These are phyloP conservation scores for Aspergillus bombycis DNA, from an alignment of 2,329 filamentous ascomycete genomes.

Conservation along the genomic window DNA sequence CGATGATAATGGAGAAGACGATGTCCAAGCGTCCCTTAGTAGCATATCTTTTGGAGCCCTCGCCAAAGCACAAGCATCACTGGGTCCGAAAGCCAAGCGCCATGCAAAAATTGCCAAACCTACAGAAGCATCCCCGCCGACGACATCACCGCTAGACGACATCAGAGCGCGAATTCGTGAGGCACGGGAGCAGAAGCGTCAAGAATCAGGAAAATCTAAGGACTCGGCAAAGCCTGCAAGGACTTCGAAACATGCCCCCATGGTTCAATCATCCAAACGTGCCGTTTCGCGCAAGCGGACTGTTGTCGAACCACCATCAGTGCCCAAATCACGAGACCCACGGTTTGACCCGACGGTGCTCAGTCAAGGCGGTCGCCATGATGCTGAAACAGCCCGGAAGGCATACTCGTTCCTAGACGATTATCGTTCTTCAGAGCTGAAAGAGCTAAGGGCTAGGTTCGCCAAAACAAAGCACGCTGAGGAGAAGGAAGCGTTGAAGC, in stretches of 20 bases:
- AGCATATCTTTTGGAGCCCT: slow-evolving; percentile 87
- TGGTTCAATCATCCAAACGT: slow-evolving; percentile 77
- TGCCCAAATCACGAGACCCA: slow-evolving; percentile 75
- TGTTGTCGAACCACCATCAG: slow-evolving; percentile 61
- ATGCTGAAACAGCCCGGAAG: slow-evolving; percentile 59
- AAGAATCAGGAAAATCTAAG: slow-evolving; percentile 32
- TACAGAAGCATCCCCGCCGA: slow-evolving; percentile 17
- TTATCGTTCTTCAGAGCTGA: slow-evolving; percentile 83
- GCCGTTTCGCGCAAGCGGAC: slow-evolving; percentile 80
- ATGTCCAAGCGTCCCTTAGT: slow-evolving; percentile 49
- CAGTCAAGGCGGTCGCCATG: slow-evolving; percentile 35
- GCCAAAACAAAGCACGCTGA: slow-evolving; percentile 67
- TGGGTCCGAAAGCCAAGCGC: slow-evolving; percentile 51
- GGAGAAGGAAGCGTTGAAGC: slow-evolving; percentile 71
- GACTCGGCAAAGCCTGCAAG: slow-evolving; percentile 43
- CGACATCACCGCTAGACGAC: slow-evolving; percentile 38
- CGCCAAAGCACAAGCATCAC: slow-evolving; percentile 77
- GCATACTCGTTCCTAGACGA: slow-evolving; percentile 88
- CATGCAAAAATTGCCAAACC: slow-evolving; percentile 22
- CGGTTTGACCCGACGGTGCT: slow-evolving; percentile 74
- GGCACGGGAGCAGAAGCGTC: slow-evolving; percentile 46
- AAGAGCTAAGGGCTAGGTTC: slow-evolving; percentile 69
- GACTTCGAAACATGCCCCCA: slow-evolving; percentile 85
- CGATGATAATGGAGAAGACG: slow-evolving; percentile 37
- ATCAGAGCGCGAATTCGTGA: slow-evolving; percentile 46